Percentiles rank a stretch among this genome's conserved stretches.
These are phyloP conservation scores for Ascochyta pisi DNA, from an alignment of 2,329 filamentous ascomycete genomes.

Conservation along the genomic window DNA sequence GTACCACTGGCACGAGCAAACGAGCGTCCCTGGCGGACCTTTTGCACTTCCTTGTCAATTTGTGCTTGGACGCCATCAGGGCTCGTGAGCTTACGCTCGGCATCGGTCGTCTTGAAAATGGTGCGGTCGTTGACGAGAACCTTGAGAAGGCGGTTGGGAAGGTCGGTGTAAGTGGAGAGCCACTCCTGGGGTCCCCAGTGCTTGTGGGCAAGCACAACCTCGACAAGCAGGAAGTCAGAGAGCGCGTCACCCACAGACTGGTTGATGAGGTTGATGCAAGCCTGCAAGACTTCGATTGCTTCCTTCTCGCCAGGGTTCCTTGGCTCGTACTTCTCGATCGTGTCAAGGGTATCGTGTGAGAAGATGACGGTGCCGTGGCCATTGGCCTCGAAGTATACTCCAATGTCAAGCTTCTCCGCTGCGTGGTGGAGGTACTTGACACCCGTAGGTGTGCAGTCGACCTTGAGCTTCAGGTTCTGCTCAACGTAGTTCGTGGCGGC, in stretches of 20 bases:
- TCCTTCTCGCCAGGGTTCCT: conserved; percentile 91
- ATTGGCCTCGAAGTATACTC: conserved; percentile 98
- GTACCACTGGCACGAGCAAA: conserved; percentile 95
- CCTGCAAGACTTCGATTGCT: conserved; percentile 82
- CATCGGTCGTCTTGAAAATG: conserved; percentile 89
- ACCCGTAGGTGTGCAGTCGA: conserved; percentile 91
- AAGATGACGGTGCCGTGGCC: conserved; percentile 97
- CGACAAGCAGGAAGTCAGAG: conserved; percentile 93
- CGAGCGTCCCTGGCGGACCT: conserved; percentile 86
- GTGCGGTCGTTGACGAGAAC: conserved; percentile 89
- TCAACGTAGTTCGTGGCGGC: conserved; percentile 91
- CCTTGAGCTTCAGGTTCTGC: conserved; percentile 84
- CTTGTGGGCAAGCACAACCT: conserved; percentile 96
- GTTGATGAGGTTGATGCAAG: conserved; percentile 91
- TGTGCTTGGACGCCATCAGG: conserved; percentile 81
- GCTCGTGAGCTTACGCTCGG: conserved; percentile 83
- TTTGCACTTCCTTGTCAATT: conserved; percentile 86
- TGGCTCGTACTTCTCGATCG: conserved; percentile 79
- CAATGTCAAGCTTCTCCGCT: conserved; percentile 92
- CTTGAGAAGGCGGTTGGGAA: conserved; percentile 93
- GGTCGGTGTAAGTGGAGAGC: conserved; percentile 89
- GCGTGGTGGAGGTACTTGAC: conserved; percentile 98
- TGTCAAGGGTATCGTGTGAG: conserved; percentile 79
- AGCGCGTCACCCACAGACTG: conserved; percentile 97
- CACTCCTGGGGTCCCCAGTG: conserved; percentile 88